Evolutionary conservation across 257 asterid genomes (phyloP), one percentile per base, ranked within the genome.

Genomic region (Ilex asprella): DNA sequence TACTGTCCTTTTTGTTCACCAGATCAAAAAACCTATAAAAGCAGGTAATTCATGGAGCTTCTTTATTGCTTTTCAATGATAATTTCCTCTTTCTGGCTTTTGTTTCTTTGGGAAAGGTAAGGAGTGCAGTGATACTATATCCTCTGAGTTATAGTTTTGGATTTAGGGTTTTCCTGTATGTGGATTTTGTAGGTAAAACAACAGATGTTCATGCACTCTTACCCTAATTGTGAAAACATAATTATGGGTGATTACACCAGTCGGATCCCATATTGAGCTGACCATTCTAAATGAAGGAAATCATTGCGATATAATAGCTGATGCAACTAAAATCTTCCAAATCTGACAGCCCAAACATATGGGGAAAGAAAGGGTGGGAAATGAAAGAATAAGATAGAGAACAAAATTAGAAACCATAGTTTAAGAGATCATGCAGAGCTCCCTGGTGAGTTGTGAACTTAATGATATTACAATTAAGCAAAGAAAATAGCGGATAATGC

Each of bases 1-100:
- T 81, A 72, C 62, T 65, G 43, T 58, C 12, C 75, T 65, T 62
- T 59, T 39, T 31, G 76, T 75, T 69, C 71, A 59, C 61, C 68
- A 69, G 74, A 80, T 74, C 81, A 71, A 69, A 63, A 51, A 64
- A 64, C 30, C 53, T 7, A 67, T 27, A 43, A 39, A 21, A 27
- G 46, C 63, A 63, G 75, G 76, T 73, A 69, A 46, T 57, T 56
- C 56, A 10, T 73, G 66, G 44, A 71, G 30, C 65, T 69, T 63
- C 73, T 74, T 69, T 63, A 58, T 43, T 41, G 55, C 58, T 70
- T 46, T 12, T 14, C 10, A 2, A 46, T 46, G n/a, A 7, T 46
- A 14, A 46, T 46, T 46, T 46, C 12, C 47, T 6, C 12, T 46
- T 14, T 46, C 12, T 2, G 52, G 3, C 3, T 46, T 46, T 46